Evolutionary conservation across 1,284 basidiomycete species (phyloP), one percentile per base, ranked within the genome.

Genomic region (Apiotrichum domesticum): DNA sequence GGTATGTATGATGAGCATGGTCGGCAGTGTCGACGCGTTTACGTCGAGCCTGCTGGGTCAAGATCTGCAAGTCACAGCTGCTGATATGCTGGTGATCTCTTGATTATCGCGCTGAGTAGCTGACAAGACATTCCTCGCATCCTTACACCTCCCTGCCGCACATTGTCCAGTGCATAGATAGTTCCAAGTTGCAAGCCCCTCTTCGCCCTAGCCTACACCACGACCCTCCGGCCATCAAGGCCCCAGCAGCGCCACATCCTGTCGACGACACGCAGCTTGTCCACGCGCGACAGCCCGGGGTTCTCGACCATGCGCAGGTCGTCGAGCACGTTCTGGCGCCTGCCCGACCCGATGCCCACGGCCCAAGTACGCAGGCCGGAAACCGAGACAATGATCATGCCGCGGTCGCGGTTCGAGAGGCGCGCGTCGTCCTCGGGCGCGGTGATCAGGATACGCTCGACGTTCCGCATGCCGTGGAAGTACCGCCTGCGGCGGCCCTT

Each of bases 221-320:
- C 48, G 7, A 14, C 11, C 41, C 29, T 34, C 40, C 50, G 32
- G 4, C 73, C 73, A 39, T 70, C 66, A 1, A 67, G 46, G 1
- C 87, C 84, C 90, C 91, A 96, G 58, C 83, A 86, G 61, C 87
- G 84, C 92, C 92, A 96, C 85, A 96, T 95, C 63, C 92, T 79
- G 61, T 92, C 85, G 4, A 96, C 80, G 4, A 93, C 86, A 50
- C 80, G 76, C 66, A 89, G 72, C 75, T 92, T 92, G 66, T 87
- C 87, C 42, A 79, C 78, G 46, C 85, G 79, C 8, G 81, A 81
- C 50, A 92, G 70, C 39, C 55, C 53, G 0, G 87, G 84, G 67
- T 88, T 83, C 74, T 95, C 92, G 51, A 98, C 74, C 72, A 93
- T 87, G 13, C 80, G 79, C 1, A 98, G 82, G 70, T 98, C 95